Conservation (phyloP, 192 early-diverging fungal genomes). For the Coemansia guatemalensis region DNA sequence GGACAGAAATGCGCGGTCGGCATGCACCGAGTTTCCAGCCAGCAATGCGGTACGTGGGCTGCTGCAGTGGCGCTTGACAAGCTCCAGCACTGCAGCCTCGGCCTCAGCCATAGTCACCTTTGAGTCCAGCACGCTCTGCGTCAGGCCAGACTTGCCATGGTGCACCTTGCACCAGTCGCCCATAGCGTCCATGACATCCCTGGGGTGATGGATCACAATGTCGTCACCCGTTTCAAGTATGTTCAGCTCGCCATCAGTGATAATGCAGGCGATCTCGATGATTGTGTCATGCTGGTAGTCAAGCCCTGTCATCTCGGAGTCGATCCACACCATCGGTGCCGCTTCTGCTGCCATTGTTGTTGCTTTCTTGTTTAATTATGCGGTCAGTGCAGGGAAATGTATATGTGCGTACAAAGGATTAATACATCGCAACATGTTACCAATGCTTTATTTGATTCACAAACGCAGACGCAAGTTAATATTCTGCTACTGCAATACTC, state of each 20-base stretch:
- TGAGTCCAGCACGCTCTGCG: conserved; percentile 67
- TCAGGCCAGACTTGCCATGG: conserved; percentile 86
- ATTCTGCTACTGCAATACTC: neutral
- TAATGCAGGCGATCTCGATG: conserved; percentile 87
- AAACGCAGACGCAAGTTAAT: too few species aligned
- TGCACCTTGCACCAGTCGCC: conserved; percentile 87
- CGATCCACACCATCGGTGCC: conserved; percentile 53
- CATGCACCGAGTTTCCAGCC: conserved; percentile 93
- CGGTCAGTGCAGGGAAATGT: neutral
- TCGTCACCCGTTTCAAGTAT: conserved; percentile 74
- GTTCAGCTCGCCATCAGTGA: conserved; percentile 88
- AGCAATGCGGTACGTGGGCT: conserved; percentile 62
- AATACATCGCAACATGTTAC: neutral
- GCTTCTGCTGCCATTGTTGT: neutral
- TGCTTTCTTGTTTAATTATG: neutral
- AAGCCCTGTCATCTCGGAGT: conserved; percentile 57
- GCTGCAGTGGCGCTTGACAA: conserved; percentile 73
- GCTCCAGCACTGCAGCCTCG: conserved; percentile 67
- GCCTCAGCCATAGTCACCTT: conserved; percentile 67
- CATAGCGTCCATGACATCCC: conserved; percentile 82
- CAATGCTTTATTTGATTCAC: neutral
- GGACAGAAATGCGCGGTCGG: conserved; percentile 81
- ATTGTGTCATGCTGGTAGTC: conserved; percentile 67
- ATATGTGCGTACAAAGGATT: neutral
- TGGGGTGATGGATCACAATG: conserved; percentile 71